Evolutionary conservation across 2,329 filamentous ascomycete species (phyloP).

Genomic region (Ophiocordyceps australis): DNA sequence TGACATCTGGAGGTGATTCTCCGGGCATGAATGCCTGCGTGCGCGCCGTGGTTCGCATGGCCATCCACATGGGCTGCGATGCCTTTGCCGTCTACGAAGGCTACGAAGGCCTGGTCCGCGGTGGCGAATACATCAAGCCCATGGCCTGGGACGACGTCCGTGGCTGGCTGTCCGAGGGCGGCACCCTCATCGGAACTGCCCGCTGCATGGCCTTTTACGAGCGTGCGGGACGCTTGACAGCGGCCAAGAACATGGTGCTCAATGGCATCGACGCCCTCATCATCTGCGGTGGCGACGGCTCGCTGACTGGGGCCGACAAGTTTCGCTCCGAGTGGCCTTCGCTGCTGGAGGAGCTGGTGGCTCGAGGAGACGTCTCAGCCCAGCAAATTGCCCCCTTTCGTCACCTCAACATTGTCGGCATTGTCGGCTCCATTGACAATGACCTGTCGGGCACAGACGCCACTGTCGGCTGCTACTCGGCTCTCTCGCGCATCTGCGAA

Average conservation of each 20-base stretch:
- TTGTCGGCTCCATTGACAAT: constrained; percentile 96
- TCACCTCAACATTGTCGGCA: constrained; percentile 86
- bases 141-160: constrained; percentile 90
- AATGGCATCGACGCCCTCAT: constrained; percentile 90
- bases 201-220: constrained; percentile 87
- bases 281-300: constrained; percentile 94
- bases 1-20: constrained; percentile 89
- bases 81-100: constrained; percentile 78
- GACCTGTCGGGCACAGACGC: constrained; percentile 94
- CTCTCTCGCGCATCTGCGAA: constrained; percentile 81
- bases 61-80: constrained; percentile 69
- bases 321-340: constrained; percentile 88
- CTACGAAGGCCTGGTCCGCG: constrained; percentile 86
- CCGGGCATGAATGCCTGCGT: constrained; percentile 91
- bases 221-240: constrained; percentile 62
- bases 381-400: constrained; percentile 60
- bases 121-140: constrained; percentile 71
- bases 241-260: constrained; percentile 86
- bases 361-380: constrained; percentile 48
- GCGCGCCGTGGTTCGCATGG: constrained; percentile 77
- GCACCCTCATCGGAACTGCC: constrained; percentile 89
- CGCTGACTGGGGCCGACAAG: constrained; percentile 83
- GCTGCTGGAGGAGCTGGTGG: constrained; percentile 68
- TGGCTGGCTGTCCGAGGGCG: constrained; percentile 84
- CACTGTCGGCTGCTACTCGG: constrained; percentile 93